A percentile compares a stretch with the other conserved stretches of the same genome.
phyloP scores from a whole-genome alignment of 2,329 filamentous ascomycete species.

The Scedosporium minutisporum region DNA sequence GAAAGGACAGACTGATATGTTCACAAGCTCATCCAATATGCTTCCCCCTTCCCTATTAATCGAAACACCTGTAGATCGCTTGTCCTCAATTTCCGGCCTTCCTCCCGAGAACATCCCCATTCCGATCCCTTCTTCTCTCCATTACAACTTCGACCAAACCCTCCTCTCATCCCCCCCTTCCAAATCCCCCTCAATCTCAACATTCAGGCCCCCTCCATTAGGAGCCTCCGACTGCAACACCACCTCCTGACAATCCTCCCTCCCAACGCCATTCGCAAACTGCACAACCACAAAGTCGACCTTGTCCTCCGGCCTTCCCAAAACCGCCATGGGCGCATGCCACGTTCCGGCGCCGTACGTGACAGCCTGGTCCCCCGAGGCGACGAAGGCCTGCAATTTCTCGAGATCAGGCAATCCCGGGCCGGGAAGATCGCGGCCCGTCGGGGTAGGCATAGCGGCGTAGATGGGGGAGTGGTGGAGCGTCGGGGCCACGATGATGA shows the following conservation, averaged over 20 bases:
- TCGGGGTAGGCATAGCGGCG: slow-evolving; percentile 13
- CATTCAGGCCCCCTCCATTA: neutral
- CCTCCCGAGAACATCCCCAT: neutral
- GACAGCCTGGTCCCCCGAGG: slow-evolving; percentile 68
- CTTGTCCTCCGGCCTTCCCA: slow-evolving; percentile 48
- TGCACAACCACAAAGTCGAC: slow-evolving; percentile 87
- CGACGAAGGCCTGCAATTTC: slow-evolving; percentile 67
- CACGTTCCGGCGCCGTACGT: slow-evolving; percentile 89
- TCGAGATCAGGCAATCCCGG: slow-evolving; percentile 62
- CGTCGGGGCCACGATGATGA: slow-evolving; percentile 83
- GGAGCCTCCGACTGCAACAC: slow-evolving; percentile 19
- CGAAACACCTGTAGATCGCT: no score
- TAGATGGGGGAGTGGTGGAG: slow-evolving; percentile 31
- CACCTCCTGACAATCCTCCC: slow-evolving; percentile 85
- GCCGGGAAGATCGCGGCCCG: slow-evolving; percentile 38
- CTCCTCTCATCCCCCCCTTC: neutral
- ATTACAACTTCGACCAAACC: neutral
- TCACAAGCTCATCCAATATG: no score
- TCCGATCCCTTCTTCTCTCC: neutral
- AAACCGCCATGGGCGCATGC: slow-evolving; percentile 91
- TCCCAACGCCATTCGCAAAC: slow-evolving; percentile 70
- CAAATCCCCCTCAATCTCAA: neutral
- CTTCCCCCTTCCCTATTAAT: no score
- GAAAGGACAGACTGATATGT: no score
- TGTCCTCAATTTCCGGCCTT: neutral